These are phyloP conservation scores for Cucurbitaria berberidis DNA, from an alignment of 2,329 filamentous ascomycete species.

Conservation along the genomic window DNA sequence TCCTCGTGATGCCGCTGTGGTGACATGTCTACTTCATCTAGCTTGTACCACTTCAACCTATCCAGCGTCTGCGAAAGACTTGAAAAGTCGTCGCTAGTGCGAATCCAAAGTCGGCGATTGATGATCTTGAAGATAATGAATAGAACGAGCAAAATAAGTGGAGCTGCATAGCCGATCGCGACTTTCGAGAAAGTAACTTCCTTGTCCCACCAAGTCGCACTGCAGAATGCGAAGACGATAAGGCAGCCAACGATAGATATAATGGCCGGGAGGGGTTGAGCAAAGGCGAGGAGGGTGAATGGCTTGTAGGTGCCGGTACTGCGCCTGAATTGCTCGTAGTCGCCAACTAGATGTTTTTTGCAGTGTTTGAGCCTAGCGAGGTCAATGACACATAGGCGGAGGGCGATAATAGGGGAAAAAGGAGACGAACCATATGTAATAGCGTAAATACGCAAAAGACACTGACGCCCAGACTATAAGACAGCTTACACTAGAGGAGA, in stretches of 20 bases:
- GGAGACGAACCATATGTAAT: background rate
- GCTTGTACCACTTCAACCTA: background rate
- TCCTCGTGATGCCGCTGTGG: background rate
- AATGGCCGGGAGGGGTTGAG: background rate
- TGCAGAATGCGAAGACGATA: background rate
- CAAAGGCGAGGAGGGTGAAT: background rate
- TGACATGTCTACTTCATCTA: background rate
- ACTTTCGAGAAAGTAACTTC: background rate
- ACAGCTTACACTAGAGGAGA: background rate
- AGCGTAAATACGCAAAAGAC: background rate
- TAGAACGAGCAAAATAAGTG: background rate
- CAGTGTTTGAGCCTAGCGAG: background rate
- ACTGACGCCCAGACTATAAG: background rate
- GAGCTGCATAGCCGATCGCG: background rate
- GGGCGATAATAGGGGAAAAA: background rate
- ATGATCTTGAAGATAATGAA: background rate
- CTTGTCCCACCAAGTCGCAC: background rate
- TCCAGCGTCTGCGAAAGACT: background rate
- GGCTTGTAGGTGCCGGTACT: background rate
- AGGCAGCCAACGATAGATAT: background rate
- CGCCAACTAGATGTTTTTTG: background rate
- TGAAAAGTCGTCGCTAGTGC: background rate
- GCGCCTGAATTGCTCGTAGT: background rate
- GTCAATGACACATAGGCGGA: background rate
- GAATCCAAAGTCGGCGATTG: background rate